These are phyloP conservation scores for Asterophora parasitica DNA, from an alignment of 768 basidiomycete species.

Conservation along the genomic window DNA sequence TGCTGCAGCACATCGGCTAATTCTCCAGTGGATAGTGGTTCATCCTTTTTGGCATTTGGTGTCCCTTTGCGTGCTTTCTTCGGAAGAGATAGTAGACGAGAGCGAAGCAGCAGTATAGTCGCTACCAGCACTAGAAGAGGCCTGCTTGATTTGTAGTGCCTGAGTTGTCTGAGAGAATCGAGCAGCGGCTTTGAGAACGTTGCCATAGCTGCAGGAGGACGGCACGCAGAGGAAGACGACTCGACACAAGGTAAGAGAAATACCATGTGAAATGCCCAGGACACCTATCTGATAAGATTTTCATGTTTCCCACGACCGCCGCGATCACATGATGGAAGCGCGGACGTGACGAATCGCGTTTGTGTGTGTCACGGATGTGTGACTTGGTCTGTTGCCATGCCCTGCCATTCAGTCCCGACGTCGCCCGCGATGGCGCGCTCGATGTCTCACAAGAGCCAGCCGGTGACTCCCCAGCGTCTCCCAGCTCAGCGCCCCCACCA, in stretches of 20 bases:
- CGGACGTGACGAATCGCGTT: constrained; percentile 19
- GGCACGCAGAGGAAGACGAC: background rate
- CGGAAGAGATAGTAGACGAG: constrained; percentile 34
- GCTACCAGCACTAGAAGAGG: constrained; percentile 39
- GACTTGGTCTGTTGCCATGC: constrained; percentile 17
- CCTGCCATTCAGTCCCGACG: constrained; percentile 37
- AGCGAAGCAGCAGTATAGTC: constrained; percentile 47
- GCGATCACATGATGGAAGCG: constrained; percentile 17
- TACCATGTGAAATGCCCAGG: background rate
- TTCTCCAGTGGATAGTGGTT: constrained; percentile 34
- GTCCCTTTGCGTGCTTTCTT: constrained; percentile 26
- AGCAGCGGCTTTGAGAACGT: constrained; percentile 16
- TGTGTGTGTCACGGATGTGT: constrained; percentile 14
- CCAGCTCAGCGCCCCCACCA: constrained; percentile 38
- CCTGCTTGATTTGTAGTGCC: constrained; percentile 15
- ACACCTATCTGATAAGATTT: background rate
- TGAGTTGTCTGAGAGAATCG: constrained; percentile 8
- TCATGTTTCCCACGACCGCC: no score
- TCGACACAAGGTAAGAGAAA: background rate
- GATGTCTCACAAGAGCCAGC: constrained; percentile 31
- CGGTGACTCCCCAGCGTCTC: constrained; percentile 65
- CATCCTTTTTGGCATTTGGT: constrained; percentile 21
- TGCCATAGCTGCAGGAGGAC: constrained; percentile 7
- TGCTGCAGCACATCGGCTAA: constrained; percentile 49
- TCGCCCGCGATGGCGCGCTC: constrained; percentile 42